A percentile compares a stretch with the other conserved stretches of the same genome.
phyloP scores from a whole-genome alignment of 352 stramenopile species.

The Phytophthora crassamura region DNA sequence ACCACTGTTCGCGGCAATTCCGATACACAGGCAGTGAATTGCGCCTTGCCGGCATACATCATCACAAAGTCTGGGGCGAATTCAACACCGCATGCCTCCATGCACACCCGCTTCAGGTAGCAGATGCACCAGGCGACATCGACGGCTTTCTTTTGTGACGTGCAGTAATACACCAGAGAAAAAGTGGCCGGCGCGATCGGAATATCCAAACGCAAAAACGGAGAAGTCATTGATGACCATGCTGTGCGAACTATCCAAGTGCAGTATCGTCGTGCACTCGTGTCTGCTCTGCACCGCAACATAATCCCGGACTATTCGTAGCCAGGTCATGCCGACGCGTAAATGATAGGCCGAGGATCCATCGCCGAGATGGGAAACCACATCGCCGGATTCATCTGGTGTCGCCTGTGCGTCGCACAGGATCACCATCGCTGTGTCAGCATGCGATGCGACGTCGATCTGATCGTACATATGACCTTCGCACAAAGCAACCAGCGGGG shows the following conservation, averaged over 20 bases:
- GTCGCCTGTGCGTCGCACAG: conserved; percentile 3
- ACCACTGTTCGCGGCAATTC: too few species aligned
- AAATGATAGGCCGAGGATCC: conserved; percentile 1
- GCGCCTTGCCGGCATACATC: too few species aligned
- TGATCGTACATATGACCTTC: conserved; percentile 4
- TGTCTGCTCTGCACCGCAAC: too few species aligned
- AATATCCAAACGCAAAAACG: conserved; percentile 13
- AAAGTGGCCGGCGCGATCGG: conserved; percentile 1
- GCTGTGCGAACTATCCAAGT: conserved; percentile 16
- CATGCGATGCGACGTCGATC: background rate
- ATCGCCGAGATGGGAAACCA: background rate
- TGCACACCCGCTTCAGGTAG: too few species aligned
- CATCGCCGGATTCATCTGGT: background rate
- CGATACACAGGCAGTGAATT: too few species aligned
- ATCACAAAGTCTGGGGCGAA: too few species aligned
- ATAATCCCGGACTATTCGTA: background rate
- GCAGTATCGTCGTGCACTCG: conserved; percentile 4
- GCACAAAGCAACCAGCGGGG: conserved; percentile 1
- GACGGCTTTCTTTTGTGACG: background rate
- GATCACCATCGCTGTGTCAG: background rate
- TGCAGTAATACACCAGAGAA: background rate
- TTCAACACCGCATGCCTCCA: too few species aligned
- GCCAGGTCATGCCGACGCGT: background rate
- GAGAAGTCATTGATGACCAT: conserved; percentile 3
- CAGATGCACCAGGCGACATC: conserved; percentile 4